These are phyloP conservation scores for Metschnikowia hibisci DNA, from an alignment of 805 yeast species.

Conservation along the genomic window DNA sequence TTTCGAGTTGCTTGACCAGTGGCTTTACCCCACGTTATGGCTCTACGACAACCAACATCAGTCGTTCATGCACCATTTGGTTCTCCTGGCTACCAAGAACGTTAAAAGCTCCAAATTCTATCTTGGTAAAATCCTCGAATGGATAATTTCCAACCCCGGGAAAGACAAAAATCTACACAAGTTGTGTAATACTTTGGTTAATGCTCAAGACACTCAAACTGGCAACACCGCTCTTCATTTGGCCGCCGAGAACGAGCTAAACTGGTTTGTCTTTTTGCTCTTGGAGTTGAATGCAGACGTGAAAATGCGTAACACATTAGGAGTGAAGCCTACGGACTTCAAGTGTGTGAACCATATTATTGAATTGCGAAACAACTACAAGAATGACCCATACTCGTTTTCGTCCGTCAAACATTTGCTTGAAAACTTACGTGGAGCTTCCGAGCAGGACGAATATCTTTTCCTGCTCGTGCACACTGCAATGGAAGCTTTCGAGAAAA, in stretches of 20 bases:
- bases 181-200: conserved; percentile 22
- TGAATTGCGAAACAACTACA: conserved; percentile 14
- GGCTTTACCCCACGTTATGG: conserved; percentile 59
- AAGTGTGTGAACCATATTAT: conserved; percentile 54
- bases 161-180: conserved; percentile 17
- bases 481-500: conserved; percentile 30
- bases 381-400: conserved; percentile 11
- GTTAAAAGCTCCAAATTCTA: conserved; percentile 35
- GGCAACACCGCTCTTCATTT: conserved; percentile 40
- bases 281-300: conserved; percentile 46
- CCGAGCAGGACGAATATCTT: conserved; percentile 24
- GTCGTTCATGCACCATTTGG: conserved; percentile 83
- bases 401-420: conserved; percentile 10
- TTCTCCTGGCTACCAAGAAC: conserved; percentile 39
- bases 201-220: conserved; percentile 32
- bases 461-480: conserved; percentile 34
- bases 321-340: conserved; percentile 82
- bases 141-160: conserved; percentile 23
- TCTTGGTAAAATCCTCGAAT: conserved; percentile 31
- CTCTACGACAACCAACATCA: conserved; percentile 59
- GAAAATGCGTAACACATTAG: conserved; percentile 74
- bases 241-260: conserved; percentile 37
- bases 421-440: conserved; percentile 9
- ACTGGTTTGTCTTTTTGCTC: conserved; percentile 36
- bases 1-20: conserved; percentile 55